Conservation (phyloP, 371 early-diverging fungal species). For the Apophysomyces variabilis region DNA sequence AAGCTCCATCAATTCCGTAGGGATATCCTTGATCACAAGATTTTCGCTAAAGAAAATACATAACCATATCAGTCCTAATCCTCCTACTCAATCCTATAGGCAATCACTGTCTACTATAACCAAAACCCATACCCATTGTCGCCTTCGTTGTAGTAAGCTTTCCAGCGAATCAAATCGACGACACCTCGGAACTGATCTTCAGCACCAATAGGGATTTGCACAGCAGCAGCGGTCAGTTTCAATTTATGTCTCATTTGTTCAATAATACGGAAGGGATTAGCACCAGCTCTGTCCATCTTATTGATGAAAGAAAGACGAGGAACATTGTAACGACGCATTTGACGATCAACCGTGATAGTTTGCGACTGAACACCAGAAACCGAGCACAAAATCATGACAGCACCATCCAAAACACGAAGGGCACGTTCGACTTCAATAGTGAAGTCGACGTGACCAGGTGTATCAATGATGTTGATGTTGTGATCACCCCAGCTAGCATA, state of each 20-base stretch:
- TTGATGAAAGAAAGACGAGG: conserved; percentile 90
- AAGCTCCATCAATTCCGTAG: conserved; percentile 74
- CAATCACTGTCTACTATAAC: too few species aligned
- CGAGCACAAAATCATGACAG: conserved; percentile 84
- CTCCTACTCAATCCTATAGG: too few species aligned
- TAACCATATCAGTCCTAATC: not conserved
- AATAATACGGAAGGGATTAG: conserved; percentile 92
- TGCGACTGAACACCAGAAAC: conserved; percentile 91
- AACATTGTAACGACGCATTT: conserved; percentile 90
- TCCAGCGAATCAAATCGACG: conserved; percentile 89
- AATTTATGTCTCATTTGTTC: conserved; percentile 91
- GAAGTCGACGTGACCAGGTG: conserved; percentile 93
- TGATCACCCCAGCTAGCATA: conserved; percentile 83
- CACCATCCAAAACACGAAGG: conserved; percentile 90
- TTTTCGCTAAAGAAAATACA: conserved; percentile 51
- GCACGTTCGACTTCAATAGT: conserved; percentile 94
- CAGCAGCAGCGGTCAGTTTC: conserved; percentile 86
- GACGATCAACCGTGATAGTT: conserved; percentile 97
- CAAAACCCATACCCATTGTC: conserved; percentile 69
- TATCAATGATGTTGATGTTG: conserved; percentile 91
- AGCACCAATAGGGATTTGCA: conserved; percentile 94
- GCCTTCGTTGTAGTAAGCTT: conserved; percentile 91
- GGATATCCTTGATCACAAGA: conserved; percentile 75
- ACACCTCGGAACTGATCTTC: conserved; percentile 91
- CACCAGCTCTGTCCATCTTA: conserved; percentile 94